Evolutionary conservation across 352 stramenopile species (phyloP), one percentile per base, ranked within the genome.

Genomic region (Globisporangium uncinulatum): DNA sequence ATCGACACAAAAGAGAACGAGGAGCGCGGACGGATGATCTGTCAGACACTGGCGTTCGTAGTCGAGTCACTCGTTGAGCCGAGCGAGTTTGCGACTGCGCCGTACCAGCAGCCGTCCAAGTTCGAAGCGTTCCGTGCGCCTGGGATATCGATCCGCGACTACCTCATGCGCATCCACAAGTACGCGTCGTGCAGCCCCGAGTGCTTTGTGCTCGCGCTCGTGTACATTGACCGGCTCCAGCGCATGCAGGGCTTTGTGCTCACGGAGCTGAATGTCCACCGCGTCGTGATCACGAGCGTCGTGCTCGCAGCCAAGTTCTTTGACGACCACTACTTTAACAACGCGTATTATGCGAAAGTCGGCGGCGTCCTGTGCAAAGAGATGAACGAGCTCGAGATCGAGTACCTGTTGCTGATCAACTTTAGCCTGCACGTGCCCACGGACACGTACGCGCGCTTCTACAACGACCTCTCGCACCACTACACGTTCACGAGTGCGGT

Each of bases 251-350:
- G 95, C 52, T 97, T 99, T 57, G 76, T 97, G 19, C 76, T 99
- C 20, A 99, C 96, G 17, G 86, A 97, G 36, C 79, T 99, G 13
- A 99, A 99, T 66, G 95, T 99, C 31, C 97, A 99, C 66, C 93
- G 97, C 46, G 92, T 99, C 5, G 76, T 99, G 45, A 98, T 99
- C 69, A 99, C 97, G 51, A 89, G 91, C 46, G 80, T 99, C 57
- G 94, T 99, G 60, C 69, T 99, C 8, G 96, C 96, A 6, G 96
- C 97, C 59, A 99, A 99, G 77, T 99, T 99, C 74, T 99, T 99
- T 63, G 97, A 99, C 70, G 97, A 99, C 81, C 93, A 98, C 47
- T 99, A 99, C 78, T 99, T 98, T 72, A 99, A 99, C 67, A 99
- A 99, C 76, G 95, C 96, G 20, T 99, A 99, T 83, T 99, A 99